These are phyloP conservation scores for Myriangium duriaei DNA, from an alignment of 2,329 filamentous ascomycete species.

Conservation along the genomic window DNA sequence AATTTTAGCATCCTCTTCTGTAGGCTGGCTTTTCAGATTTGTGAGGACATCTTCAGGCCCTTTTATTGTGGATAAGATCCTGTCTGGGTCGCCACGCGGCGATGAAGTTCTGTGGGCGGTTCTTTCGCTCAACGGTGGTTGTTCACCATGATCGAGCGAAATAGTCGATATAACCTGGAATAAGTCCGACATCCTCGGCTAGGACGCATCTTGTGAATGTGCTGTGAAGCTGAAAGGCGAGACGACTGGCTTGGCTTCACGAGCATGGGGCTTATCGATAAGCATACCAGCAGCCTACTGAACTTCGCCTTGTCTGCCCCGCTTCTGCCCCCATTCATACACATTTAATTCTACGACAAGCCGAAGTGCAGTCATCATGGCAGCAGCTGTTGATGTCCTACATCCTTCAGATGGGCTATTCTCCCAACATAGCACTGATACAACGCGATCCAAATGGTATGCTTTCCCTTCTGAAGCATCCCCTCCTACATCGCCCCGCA, in stretches of 20 bases:
- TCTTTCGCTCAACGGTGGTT: not conserved
- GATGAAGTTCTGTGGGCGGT: too few species aligned
- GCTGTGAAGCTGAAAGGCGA: slow-evolving; percentile 2
- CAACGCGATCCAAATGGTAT: slow-evolving; percentile 10
- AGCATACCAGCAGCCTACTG: slow-evolving; percentile 5
- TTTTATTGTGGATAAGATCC: too few species aligned
- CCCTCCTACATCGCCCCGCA: too few species aligned
- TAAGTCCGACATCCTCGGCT: slow-evolving; percentile 34
- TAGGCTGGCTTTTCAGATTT: slow-evolving; percentile 29
- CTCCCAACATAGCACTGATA: not conserved
- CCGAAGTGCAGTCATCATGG: too few species aligned
- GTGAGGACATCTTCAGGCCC: slow-evolving; percentile 20
- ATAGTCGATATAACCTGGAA: slow-evolving; percentile 37
- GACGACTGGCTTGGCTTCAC: slow-evolving; percentile 1
- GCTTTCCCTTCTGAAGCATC: too few species aligned
- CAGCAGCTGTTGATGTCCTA: slow-evolving; percentile 1
- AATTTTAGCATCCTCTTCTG: slow-evolving; percentile 20
- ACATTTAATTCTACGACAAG: too few species aligned
- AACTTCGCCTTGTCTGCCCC: slow-evolving; percentile 1
- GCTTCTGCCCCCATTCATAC: not conserved
- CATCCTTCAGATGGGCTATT: not conserved
- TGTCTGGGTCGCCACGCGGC: too few species aligned
- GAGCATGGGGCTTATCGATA: slow-evolving; percentile 1
- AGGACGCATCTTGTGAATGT: slow-evolving; percentile 12
- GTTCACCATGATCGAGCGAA: slow-evolving; percentile 5